Conservation (phyloP, 2,329 filamentous ascomycete genomes). For the Fusarium sp. region DNA sequence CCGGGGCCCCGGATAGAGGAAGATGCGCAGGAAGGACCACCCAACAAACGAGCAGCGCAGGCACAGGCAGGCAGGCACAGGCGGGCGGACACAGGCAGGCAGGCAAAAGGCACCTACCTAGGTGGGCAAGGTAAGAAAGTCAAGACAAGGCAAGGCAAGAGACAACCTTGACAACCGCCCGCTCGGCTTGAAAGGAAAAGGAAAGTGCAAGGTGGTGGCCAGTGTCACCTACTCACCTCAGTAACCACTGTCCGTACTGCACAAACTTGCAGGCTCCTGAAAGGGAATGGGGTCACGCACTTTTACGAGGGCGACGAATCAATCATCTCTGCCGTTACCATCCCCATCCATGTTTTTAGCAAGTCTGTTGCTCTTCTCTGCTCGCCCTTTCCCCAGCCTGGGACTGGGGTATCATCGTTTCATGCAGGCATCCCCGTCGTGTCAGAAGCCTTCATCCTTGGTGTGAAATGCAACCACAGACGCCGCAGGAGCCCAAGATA, state of each 20-base stretch:
- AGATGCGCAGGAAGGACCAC: constrained; percentile 9
- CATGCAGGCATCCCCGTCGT: constrained; percentile 9
- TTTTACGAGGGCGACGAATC: background rate
- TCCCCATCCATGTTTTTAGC: background rate
- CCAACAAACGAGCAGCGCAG: background rate
- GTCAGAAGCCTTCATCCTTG: background rate
- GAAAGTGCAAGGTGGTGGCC: background rate
- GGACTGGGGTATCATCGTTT: constrained; percentile 5
- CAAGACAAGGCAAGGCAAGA: background rate
- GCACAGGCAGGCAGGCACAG: background rate
- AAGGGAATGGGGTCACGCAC: constrained; percentile 2
- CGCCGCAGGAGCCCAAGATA: background rate
- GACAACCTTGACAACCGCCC: background rate
- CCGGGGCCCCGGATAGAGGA: constrained; percentile 24
- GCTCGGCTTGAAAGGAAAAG: background rate
- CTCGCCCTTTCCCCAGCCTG: background rate
- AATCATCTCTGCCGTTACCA: background rate
- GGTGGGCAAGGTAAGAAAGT: background rate
- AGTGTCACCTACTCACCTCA: constrained; percentile 2
- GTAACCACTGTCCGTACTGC: background rate
- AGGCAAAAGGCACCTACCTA: background rate
- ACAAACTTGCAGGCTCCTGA: background rate
- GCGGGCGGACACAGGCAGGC: background rate
- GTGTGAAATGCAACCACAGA: background rate
- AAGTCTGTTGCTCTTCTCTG: background rate